Conservation (phyloP, 164 flowering plant species). For the Piper betle region DNA sequence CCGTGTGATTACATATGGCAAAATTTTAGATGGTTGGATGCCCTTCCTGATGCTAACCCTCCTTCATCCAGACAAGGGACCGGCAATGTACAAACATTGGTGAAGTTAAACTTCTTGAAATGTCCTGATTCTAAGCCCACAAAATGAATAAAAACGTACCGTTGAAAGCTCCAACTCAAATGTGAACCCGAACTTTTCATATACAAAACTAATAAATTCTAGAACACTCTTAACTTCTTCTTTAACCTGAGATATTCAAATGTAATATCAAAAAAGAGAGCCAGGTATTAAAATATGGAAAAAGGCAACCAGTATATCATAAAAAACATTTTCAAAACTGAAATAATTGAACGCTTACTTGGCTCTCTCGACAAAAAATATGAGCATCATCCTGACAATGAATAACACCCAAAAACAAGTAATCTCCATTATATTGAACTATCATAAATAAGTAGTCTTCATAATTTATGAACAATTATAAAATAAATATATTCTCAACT, state of each 20-base stretch:
- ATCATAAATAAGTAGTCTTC: background rate
- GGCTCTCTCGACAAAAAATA: conserved; percentile 87
- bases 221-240: conserved; percentile 81
- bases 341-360: conserved; percentile 30
- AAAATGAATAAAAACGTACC: conserved; percentile 21
- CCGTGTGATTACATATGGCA: no score
- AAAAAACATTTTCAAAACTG: no score
- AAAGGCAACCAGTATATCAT: background rate
- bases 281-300: background rate
- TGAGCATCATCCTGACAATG: conserved; percentile 96
- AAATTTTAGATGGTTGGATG: no score
- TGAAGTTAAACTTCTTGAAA: no score
- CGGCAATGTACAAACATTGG: no score
- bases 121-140: no score
- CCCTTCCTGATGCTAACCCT: no score
- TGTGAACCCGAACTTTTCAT: conserved; percentile 80
- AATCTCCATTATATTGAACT: no score
- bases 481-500: no score
- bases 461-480: no score
- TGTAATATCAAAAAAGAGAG: background rate
- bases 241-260: conserved; percentile 43
- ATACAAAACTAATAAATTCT: conserved; percentile 62
- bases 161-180: conserved; percentile 95
- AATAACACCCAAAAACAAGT: background rate
- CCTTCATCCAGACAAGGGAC: no score